Base-by-base conservation (phyloP, 1,284 basidiomycete genomes). In the Irpex sp. region DNA sequence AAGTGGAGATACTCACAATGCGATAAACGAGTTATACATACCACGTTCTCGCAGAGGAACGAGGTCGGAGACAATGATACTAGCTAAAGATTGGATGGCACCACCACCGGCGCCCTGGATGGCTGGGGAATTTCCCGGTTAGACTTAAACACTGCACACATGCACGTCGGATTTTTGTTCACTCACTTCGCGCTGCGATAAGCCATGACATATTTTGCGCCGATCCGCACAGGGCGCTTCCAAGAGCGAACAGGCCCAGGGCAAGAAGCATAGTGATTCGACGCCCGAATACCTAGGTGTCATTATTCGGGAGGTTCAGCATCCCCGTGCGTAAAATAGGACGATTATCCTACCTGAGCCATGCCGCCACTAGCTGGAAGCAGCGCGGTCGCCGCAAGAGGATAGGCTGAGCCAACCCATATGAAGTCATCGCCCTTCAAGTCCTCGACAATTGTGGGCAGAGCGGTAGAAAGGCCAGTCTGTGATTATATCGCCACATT, bases 101-200 rank as follows among this genome's bases (percentile, higher is more conserved):
- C 83, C 82, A 6, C 79, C 79, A 8, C 83, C 83, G 56, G 83
- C 69, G 13, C 83, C 82, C 64, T 84, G 82, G 4, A 84, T 59
- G 78, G n/a, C n/a, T n/a, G n/a, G n/a, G n/a, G n/a, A n/a, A n/a
- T n/a, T n/a, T n/a, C n/a, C n/a, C n/a, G n/a, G n/a, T n/a, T n/a
- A n/a, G n/a, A n/a, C n/a, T n/a, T n/a, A n/a, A n/a, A n/a, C n/a
- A n/a, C n/a, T n/a, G n/a, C n/a, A n/a, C n/a, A n/a, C n/a, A n/a
- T n/a, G n/a, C n/a, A n/a, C n/a, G n/a, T n/a, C n/a, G n/a, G n/a
- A n/a, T n/a, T n/a, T n/a, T n/a, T n/a, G n/a, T n/a, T n/a, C n/a
- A n/a, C n/a, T n/a, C n/a, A n/a, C 76, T 73, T 49, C 82, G 68
- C 6, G 75, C 79, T 47, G 73, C 75, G 62, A 81, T 80, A 26